Conservation (phyloP, 495 filamentous ascomycete species). For the Aspergillus sclerotioniger region DNA sequence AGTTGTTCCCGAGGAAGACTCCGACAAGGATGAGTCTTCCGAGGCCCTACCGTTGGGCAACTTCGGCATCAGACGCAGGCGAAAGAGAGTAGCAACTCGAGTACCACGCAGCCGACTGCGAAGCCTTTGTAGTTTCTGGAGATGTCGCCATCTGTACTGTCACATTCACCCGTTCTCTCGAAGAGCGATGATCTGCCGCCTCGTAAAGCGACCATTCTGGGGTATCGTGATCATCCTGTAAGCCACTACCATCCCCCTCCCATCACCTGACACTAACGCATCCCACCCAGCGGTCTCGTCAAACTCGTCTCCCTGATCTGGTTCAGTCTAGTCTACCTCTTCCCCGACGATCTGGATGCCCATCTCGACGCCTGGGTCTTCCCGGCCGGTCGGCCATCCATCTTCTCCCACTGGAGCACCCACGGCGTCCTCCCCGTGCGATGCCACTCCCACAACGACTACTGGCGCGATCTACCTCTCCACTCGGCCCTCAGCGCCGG, state of each 20-base stretch:
- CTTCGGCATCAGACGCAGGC: not conserved
- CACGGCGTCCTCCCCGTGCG: slow-evolving; percentile 66
- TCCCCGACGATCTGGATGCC: slow-evolving; percentile 53
- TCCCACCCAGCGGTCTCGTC: slow-evolving; percentile 34
- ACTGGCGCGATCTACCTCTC: slow-evolving; percentile 70
- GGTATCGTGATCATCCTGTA: not conserved
- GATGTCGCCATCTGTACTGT: not conserved
- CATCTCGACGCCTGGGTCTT: slow-evolving; percentile 42
- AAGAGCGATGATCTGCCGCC: not conserved
- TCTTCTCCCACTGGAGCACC: slow-evolving; percentile 63
- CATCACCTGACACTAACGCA: too few species aligned
- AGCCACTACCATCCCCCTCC: too few species aligned
- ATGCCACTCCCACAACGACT: slow-evolving; percentile 81
- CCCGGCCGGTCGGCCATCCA: slow-evolving; percentile 44
- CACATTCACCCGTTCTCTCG: not conserved
- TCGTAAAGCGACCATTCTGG: not conserved
- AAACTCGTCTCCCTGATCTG: slow-evolving; percentile 47
- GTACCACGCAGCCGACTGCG: not conserved
- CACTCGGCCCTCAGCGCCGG: slow-evolving; percentile 62
- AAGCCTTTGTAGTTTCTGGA: not conserved
- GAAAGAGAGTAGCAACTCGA: not conserved
- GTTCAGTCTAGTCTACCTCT: slow-evolving; percentile 47
- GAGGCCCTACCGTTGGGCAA: not conserved
- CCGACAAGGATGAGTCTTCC: slow-evolving; percentile 22
- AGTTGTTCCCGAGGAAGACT: slow-evolving; percentile 34